Evolutionary conservation across 2,329 filamentous ascomycete species (phyloP), one percentile per base, ranked within the genome.

Genomic region (Epichloe festucae): DNA sequence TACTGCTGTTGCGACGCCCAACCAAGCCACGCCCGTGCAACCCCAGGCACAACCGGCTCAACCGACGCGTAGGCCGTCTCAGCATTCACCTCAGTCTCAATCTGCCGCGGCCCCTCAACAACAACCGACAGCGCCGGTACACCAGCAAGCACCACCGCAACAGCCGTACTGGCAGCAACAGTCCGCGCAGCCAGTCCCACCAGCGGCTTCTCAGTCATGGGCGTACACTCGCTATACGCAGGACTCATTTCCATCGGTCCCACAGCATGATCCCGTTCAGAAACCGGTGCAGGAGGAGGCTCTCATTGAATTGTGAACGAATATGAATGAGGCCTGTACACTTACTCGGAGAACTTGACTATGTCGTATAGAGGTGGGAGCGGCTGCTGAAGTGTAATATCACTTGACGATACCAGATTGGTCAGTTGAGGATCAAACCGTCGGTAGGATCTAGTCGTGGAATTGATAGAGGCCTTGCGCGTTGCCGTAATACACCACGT

Each of bases 301-400:
- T 53, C 68, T 93, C 61, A 93, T 93, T 67, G 87, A 93, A 66
- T 73, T 91, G 55, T 90, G 58, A 63, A 39, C 10, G 19, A 41
- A 31, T 4, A 7, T 48, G 10, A 19, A 39, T 14, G 40, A n/a
- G 17, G 5, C 45, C n/a, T 48, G 14, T 47, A 8, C 17, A 14
- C 35, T 5, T 6, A 10, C 7, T n/a, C 11, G 23, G 38, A 49
- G 47, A 23, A 19, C 12, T 31, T 14, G 19, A 48, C 10, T 36
- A 19, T 34, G 36, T 17, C 34, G 4, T 21, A 19, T 19, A 41
- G 17, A 4, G 11, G 2, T 34, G 7, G 21, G 5, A 40, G 23
- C 4, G 23, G 42, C 42, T 45, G 12, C 6, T 31, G 21, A 31
- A 34, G 15, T 27, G 42, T n/a, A 45, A 34, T 7, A 45, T 31